Evolutionary conservation across 148 eudicot genomes (phyloP), one percentile per base, ranked within the genome.

Genomic region (Diospyros kaki): DNA sequence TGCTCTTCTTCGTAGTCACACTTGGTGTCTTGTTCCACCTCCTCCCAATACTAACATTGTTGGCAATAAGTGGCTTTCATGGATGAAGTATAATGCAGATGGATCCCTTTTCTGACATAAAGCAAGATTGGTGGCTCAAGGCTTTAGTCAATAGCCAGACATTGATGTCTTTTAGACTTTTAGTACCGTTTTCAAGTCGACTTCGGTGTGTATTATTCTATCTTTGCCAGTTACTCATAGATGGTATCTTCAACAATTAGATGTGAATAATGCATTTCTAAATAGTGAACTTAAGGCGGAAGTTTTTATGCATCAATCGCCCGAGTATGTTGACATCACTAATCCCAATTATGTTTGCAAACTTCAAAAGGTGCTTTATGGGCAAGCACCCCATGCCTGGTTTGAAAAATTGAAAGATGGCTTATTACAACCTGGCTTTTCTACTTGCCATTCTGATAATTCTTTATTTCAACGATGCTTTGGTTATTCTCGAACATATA

Each of bases 201-300:
- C 62, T 1, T 69, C 69, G 50, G 38, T 69, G 7, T 43, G 63
- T 0, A 1, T 69, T 9, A 3, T 77, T 17, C 55, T 70, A 1
- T 65, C 69, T 51, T 14, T 77, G 13, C 69, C 62, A 3, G 18
- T 44, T 2, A 2, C 39, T 43, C 17, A 38, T 52, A 43, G 43
- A 0, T 51, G 74, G 69, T 0, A 9, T 1, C 14, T 77, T 8
- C 8, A 6, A 1, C 79, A 70, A 10, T 4, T 77, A 1, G 69
- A 77, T 52, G 53, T 68, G 0, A 18, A 39, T 1, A 69, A 68
- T 69, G 79, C 79, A 1, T 69, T 76, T 12, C 7, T 76, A 4
- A 18, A 76, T 58, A 72, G 54, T 1, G 6, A 42, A 39, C 39
- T 68, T n/a, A 2, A 1, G 8, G 68, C 69, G 44, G 42, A n/a